Evolutionary conservation across 2,329 filamentous ascomycete genomes (phyloP).

Genomic region (Sclerotiophoma versabilis): DNA sequence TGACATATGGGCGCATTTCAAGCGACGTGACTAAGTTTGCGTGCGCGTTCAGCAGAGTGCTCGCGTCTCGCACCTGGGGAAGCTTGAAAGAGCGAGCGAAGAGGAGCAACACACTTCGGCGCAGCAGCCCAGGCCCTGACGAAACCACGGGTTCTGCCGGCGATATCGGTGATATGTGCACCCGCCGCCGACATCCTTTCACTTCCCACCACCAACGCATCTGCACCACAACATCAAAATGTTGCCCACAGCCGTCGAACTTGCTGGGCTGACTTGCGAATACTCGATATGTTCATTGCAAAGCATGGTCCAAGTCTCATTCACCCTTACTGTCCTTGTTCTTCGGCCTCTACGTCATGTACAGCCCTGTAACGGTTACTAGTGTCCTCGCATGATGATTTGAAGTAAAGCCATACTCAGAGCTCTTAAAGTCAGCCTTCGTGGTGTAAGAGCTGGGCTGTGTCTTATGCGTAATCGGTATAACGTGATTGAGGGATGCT

Average conservation of each 20-base stretch:
- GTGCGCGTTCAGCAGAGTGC: slow-evolving; percentile 31
- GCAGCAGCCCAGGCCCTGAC: slow-evolving; percentile 33
- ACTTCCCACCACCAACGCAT: not conserved
- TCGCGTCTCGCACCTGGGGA: slow-evolving; percentile 15
- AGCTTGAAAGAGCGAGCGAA: slow-evolving; percentile 20
- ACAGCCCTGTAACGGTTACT: too few relatives aligned
- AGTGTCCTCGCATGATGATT: too few relatives aligned
- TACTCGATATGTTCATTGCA: too few relatives aligned
- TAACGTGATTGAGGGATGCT: not conserved
- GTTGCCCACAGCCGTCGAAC: too few relatives aligned
- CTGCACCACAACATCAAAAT: too few relatives aligned
- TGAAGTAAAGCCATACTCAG: not conserved
- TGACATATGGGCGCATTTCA: slow-evolving; percentile 41
- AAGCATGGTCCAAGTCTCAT: too few relatives aligned
- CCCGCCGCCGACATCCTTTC: not conserved
- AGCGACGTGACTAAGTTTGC: slow-evolving; percentile 28
- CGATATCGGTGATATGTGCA: slow-evolving; percentile 9
- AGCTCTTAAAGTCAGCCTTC: not conserved
- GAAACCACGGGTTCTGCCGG: slow-evolving; percentile 20
- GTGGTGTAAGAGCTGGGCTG: not conserved
- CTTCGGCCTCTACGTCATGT: too few relatives aligned
- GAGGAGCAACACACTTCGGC: slow-evolving; percentile 20
- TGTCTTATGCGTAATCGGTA: not conserved
- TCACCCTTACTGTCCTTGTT: too few relatives aligned
- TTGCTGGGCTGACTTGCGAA: too few relatives aligned